Conservation (phyloP, 2,329 filamentous ascomycete species). For the Bipolaris cookei region DNA sequence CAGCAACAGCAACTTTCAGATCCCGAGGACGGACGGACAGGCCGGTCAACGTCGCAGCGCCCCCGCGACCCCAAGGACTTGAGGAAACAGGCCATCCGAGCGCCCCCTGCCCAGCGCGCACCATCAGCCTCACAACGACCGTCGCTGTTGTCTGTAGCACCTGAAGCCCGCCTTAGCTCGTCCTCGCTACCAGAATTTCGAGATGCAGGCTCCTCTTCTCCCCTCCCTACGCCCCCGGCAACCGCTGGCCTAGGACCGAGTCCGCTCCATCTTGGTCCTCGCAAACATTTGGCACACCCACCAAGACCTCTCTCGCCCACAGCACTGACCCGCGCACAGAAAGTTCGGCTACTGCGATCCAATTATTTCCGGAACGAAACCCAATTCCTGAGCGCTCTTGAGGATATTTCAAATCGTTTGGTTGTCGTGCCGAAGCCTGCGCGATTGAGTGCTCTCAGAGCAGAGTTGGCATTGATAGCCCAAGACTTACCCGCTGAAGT, state of each 20-base stretch:
- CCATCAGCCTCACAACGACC: slow-evolving; percentile 50
- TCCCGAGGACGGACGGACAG: slow-evolving; percentile 43
- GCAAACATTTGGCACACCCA: slow-evolving; percentile 62
- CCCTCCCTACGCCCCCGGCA: slow-evolving; percentile 47
- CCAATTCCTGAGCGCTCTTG: slow-evolving; percentile 78
- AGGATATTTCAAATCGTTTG: slow-evolving; percentile 84
- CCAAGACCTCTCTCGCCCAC: slow-evolving; percentile 63
- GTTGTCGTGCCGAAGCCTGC: slow-evolving; percentile 83
- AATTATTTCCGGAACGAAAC: slow-evolving; percentile 86
- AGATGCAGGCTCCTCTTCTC: slow-evolving; percentile 55
- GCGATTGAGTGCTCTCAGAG: slow-evolving; percentile 78
- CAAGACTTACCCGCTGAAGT: slow-evolving; percentile 84
- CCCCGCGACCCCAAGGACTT: slow-evolving; percentile 38
- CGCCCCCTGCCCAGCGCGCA: slow-evolving; percentile 27
- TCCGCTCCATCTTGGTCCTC: slow-evolving; percentile 43
- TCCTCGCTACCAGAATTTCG: slow-evolving; percentile 69
- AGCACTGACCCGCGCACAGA: slow-evolving; percentile 70
- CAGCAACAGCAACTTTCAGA: slow-evolving; percentile 48
- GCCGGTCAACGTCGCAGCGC: slow-evolving; percentile 49
- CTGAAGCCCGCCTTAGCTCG: slow-evolving; percentile 70
- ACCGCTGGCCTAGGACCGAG: slow-evolving; percentile 51
- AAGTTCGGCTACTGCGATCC: slow-evolving; percentile 74
- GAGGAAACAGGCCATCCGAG: slow-evolving; percentile 36
- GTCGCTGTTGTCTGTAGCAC: slow-evolving; percentile 60
- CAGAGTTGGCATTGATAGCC: slow-evolving; percentile 79